These are phyloP conservation scores for Camellia sinensis DNA, from an alignment of 148 eudicot genomes.

Conservation along the genomic window DNA sequence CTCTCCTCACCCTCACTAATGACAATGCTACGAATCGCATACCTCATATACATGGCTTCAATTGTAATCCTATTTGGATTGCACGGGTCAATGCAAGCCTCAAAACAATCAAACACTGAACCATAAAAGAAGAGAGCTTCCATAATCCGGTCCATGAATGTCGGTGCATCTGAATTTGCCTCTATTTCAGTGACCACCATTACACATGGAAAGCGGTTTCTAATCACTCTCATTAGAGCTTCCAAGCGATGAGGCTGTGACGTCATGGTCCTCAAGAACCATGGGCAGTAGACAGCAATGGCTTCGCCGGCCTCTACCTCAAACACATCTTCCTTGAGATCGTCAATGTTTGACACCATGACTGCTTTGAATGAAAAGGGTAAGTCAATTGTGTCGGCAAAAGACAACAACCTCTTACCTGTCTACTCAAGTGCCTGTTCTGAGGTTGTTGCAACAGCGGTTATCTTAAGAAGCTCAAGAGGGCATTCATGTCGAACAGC, in stretches of 20 bases:
- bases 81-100: slow-evolving; percentile 15
- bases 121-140: slow-evolving; percentile 22
- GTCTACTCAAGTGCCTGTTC: slow-evolving; percentile 19
- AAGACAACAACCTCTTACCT: slow-evolving; percentile 15
- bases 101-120: slow-evolving; percentile 26
- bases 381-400: slow-evolving; percentile 20
- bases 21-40: slow-evolving; percentile 12
- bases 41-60: slow-evolving; percentile 7
- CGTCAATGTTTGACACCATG: slow-evolving; percentile 21
- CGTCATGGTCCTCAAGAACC: slow-evolving; percentile 9
- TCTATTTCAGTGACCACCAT: slow-evolving; percentile 33
- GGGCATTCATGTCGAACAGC: slow-evolving; percentile 10
- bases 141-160: slow-evolving; percentile 27
- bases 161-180: slow-evolving; percentile 17
- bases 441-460: slow-evolving; percentile 26
- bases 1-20: slow-evolving; percentile 31
- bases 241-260: slow-evolving; percentile 19
- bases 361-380: slow-evolving; percentile 22
- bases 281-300: slow-evolving; percentile 8
- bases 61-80: not conserved
- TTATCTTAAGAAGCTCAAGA: slow-evolving; percentile 29
- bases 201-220: slow-evolving; percentile 16
- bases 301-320: slow-evolving; percentile 20
- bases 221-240: slow-evolving; percentile 18
- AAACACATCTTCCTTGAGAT: slow-evolving; percentile 15